Evolutionary conservation across 2,329 filamentous ascomycete species (phyloP).

Genomic region (Beauveria caledonica): DNA sequence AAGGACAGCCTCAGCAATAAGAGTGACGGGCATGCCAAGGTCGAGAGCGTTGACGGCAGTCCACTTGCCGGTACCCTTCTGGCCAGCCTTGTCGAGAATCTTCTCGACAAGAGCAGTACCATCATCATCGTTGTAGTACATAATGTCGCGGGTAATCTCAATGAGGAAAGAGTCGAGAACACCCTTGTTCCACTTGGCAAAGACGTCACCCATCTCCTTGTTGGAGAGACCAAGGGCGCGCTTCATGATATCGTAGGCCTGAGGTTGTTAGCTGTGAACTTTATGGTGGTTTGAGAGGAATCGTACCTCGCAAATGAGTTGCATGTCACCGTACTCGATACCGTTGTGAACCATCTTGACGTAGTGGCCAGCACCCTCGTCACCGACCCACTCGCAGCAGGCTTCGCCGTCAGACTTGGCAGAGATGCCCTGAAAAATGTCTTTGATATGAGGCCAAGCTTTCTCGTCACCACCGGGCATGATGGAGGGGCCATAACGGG

Average conservation of each 20-base stretch:
- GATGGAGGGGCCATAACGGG: conserved; percentile 90
- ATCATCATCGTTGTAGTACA: conserved; percentile 97
- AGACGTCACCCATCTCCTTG: conserved; percentile 94
- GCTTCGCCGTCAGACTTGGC: conserved; percentile 96
- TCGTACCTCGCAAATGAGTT: conserved; percentile 92
- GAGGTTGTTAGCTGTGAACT: neutral
- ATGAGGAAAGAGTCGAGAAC: conserved; percentile 99
- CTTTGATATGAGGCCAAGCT: conserved; percentile 97
- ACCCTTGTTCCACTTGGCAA: conserved; percentile 96
- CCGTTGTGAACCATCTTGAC: conserved; percentile 99
- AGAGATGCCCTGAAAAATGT: conserved; percentile 95
- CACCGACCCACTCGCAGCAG: conserved; percentile 99
- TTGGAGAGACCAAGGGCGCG: conserved; percentile 79
- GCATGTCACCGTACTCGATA: conserved; percentile 99
- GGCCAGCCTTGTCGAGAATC: conserved; percentile 95
- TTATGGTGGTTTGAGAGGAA: neutral
- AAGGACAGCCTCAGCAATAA: conserved; percentile 96
- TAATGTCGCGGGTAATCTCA: conserved; percentile 97
- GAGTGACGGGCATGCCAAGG: conserved; percentile 94
- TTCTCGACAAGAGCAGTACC: conserved; percentile 90
- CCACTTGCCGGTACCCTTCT: conserved; percentile 99
- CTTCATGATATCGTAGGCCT: conserved; percentile 99
- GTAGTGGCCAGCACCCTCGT: conserved; percentile 99
- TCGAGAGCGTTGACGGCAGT: conserved; percentile 98
- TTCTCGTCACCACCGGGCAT: conserved; percentile 99